Evolutionary conservation across 345 rosid genomes (phyloP).

Genomic region (Angophora floribunda): DNA sequence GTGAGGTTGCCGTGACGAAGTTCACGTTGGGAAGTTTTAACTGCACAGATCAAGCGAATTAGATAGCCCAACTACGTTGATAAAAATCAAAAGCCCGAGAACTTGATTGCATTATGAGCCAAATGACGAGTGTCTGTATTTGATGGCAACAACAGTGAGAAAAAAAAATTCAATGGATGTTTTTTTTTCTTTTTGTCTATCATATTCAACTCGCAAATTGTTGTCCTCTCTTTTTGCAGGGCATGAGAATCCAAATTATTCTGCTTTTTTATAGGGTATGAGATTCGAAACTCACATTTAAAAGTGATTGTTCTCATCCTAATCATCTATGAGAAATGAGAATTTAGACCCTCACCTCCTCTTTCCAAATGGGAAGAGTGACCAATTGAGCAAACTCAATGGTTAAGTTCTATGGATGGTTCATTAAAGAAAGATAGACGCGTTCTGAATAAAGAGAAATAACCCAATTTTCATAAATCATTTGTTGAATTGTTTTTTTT

Average conservation of each 20-base stretch:
- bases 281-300: no score
- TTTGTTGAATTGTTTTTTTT: background rate
- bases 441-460: background rate
- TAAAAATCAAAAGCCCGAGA: background rate
- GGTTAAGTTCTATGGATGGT: background rate
- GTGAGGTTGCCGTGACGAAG: background rate
- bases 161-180: background rate
- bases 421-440: background rate
- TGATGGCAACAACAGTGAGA: background rate
- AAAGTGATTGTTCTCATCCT: no score
- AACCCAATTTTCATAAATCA: background rate
- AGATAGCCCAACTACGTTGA: background rate
- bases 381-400: no score
- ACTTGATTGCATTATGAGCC: background rate
- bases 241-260: no score
- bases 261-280: no score
- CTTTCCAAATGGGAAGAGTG: no score
- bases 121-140: background rate
- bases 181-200: no score
- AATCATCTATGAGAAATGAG: no score
- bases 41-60: background rate
- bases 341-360: no score
- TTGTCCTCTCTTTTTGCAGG: no score
- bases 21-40: background rate
- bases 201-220: no score